Evolutionary conservation across 768 basidiomycete genomes (phyloP).

Genomic region (Leccinum broughii): DNA sequence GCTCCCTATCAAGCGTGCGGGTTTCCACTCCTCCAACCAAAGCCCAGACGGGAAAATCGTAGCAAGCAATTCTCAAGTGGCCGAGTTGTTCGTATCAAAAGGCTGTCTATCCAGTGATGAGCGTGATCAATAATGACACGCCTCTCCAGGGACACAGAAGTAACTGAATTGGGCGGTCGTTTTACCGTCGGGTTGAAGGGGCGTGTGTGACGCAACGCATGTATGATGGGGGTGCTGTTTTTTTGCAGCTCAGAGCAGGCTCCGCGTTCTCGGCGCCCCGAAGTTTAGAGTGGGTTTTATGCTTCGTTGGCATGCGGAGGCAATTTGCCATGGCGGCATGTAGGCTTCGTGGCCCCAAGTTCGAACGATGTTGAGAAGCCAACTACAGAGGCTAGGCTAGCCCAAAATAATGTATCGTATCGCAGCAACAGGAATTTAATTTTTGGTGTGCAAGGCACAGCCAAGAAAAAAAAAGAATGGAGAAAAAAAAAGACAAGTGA

Average conservation of each 20-base stretch:
- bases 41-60: slow-evolving; percentile 4
- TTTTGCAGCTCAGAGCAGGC: slow-evolving; percentile 20
- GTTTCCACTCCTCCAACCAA: background rate
- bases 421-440: slow-evolving; percentile 3
- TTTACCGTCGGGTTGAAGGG: background rate
- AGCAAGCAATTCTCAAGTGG: background rate
- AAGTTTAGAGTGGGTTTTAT: background rate
- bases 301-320: slow-evolving; percentile 1
- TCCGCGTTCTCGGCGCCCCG: slow-evolving; percentile 22
- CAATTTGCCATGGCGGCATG: slow-evolving; percentile 5
- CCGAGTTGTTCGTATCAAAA: slow-evolving; percentile 20
- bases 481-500: background rate
- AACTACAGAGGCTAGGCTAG: slow-evolving; percentile 5
- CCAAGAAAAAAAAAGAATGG: background rate
- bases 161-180: slow-evolving; percentile 10
- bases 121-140: slow-evolving; percentile 5
- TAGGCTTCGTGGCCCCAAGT: slow-evolving; percentile 5
- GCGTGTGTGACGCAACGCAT: slow-evolving; percentile 2
- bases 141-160: slow-evolving; percentile 10
- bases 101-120: slow-evolving; percentile 22
- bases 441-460: slow-evolving; percentile 25
- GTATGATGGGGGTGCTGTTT: background rate
- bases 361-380: slow-evolving; percentile 1
- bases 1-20: slow-evolving; percentile 10
- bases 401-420: slow-evolving; percentile 6